These are phyloP conservation scores for Calcarisporium arbuscula DNA, from an alignment of 2,329 filamentous ascomycete genomes.

Conservation along the genomic window DNA sequence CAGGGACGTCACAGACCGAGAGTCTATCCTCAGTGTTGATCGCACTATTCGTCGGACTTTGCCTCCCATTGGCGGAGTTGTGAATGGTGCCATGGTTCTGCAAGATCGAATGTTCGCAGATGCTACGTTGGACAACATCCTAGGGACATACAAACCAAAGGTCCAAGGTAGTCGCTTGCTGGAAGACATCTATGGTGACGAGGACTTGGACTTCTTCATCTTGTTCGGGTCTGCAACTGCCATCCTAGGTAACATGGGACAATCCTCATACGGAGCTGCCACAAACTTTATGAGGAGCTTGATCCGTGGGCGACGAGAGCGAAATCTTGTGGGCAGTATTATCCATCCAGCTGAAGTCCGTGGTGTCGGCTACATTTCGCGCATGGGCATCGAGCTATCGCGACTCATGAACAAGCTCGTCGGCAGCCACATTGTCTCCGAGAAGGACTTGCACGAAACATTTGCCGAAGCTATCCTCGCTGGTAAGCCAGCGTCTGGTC, in stretches of 20 bases:
- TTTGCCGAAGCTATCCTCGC: too few relatives aligned
- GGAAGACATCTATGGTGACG: neutral
- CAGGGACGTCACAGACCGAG: constrained; percentile 2
- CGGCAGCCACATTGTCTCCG: too few relatives aligned
- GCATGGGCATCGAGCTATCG: too few relatives aligned
- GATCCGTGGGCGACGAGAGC: constrained; percentile 22
- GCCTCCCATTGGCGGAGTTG: constrained; percentile 2
- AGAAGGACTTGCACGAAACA: too few relatives aligned
- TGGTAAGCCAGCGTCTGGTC: too few relatives aligned
- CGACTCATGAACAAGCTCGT: too few relatives aligned
- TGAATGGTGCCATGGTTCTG: neutral
- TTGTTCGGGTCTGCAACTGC: constrained; percentile 22
- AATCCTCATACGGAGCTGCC: constrained; percentile 38
- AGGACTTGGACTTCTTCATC: constrained; percentile 27
- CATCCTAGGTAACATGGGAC: constrained; percentile 23
- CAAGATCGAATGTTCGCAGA: neutral
- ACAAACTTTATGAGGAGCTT: constrained; percentile 35
- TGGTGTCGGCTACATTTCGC: constrained; percentile 2
- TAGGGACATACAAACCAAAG: neutral
- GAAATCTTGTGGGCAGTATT: neutral
- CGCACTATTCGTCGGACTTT: constrained; percentile 1
- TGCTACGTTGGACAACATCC: neutral
- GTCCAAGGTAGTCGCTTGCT: neutral
- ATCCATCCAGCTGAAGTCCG: neutral
- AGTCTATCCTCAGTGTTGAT: neutral